Evolutionary conservation across 805 yeast genomes (phyloP).

Genomic region (Wickerhamiella vanderwaltii): DNA sequence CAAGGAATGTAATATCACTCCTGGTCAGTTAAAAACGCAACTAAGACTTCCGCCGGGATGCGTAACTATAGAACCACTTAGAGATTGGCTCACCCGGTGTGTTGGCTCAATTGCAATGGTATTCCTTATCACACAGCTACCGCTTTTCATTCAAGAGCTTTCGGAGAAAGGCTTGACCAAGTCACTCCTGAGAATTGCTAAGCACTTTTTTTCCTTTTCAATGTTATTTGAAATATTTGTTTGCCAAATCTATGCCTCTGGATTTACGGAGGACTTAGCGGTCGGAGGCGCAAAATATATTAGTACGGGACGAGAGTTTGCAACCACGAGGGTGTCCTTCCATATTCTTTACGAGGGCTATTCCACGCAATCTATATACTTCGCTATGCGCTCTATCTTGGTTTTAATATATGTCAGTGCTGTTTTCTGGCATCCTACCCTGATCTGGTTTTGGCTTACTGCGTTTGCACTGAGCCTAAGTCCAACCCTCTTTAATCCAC

Average conservation of each 20-base stretch:
- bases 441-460: slow-evolving; percentile 91
- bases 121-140: slow-evolving; percentile 61
- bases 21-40: slow-evolving; percentile 27
- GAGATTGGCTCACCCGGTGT: slow-evolving; percentile 63
- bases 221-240: slow-evolving; percentile 73
- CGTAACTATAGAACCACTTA: slow-evolving; percentile 53
- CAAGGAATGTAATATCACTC: slow-evolving; percentile 47
- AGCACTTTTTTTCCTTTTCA: slow-evolving; percentile 59
- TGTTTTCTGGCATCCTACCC: slow-evolving; percentile 66
- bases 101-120: slow-evolving; percentile 63
- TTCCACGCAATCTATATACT: slow-evolving; percentile 53
- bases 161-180: slow-evolving; percentile 66
- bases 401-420: slow-evolving; percentile 46
- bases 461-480: slow-evolving; percentile 69
- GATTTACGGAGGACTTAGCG: slow-evolving; percentile 53
- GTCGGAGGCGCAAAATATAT: slow-evolving; percentile 75
- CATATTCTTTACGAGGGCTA: slow-evolving; percentile 54
- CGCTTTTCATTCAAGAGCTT: slow-evolving; percentile 63
- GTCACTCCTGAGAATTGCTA: slow-evolving; percentile 48
- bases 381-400: slow-evolving; percentile 43
- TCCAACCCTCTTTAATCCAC: slow-evolving; percentile 87
- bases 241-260: slow-evolving; percentile 62
- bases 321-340: slow-evolving; percentile 60
- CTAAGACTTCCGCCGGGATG: slow-evolving; percentile 48
- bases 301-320: slow-evolving; percentile 74